phyloP scores from a whole-genome alignment of 2,329 filamentous ascomycete species.

The Ophiostoma novo-ulmi region DNA sequence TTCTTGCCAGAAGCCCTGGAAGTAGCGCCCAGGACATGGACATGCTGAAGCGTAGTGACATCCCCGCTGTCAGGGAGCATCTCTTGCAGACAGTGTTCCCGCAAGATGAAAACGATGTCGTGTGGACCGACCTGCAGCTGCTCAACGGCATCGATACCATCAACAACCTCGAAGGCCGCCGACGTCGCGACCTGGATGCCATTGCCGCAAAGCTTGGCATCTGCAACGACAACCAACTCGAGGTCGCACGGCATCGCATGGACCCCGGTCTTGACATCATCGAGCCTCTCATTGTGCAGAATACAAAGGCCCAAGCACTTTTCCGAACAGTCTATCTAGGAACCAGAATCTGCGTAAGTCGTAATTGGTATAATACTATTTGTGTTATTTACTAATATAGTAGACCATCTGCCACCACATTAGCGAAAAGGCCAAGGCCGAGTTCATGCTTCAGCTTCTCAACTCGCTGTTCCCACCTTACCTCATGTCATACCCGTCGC shows the following conservation, averaged over 20 bases:
- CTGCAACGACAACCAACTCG: constrained; percentile 15
- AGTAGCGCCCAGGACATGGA: constrained; percentile 14
- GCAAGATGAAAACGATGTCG: constrained; percentile 19
- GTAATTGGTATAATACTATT: too few relatives aligned
- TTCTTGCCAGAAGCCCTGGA: background rate
- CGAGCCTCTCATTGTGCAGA: constrained; percentile 21
- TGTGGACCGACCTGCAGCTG: constrained; percentile 22
- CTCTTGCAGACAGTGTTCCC: constrained; percentile 22
- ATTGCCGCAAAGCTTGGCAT: constrained; percentile 21
- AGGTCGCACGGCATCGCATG: constrained; percentile 20
- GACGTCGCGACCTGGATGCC: constrained; percentile 24
- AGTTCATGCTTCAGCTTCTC: constrained; percentile 26
- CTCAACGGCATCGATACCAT: constrained; percentile 25
- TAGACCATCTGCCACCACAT: constrained; percentile 27
- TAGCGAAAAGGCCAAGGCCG: background rate
- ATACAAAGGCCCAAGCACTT: constrained; percentile 20
- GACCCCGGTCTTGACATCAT: constrained; percentile 19
- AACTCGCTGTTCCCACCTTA: constrained; percentile 29
- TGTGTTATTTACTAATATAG: background rate
- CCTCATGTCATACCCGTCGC: constrained; percentile 25
- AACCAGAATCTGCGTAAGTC: constrained; percentile 25
- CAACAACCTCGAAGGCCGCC: constrained; percentile 22
- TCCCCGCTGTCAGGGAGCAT: background rate
- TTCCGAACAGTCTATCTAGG: constrained; percentile 27
- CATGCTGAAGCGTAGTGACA: background rate